Evolutionary conservation across 768 basidiomycete genomes (phyloP).

Genomic region (Crepidotus variabilis): DNA sequence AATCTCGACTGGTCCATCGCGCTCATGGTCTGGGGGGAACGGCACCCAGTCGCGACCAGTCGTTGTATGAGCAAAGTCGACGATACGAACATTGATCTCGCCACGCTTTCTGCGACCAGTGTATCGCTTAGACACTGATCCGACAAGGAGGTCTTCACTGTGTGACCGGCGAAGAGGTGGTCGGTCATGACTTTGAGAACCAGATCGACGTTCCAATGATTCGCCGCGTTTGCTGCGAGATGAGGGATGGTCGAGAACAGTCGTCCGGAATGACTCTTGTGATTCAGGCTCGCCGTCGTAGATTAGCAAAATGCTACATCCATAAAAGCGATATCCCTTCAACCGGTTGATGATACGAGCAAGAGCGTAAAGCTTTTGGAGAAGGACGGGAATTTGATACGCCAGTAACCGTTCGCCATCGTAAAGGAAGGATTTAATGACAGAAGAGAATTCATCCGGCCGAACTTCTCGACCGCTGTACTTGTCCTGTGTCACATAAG

Average conservation of each 20-base stretch:
- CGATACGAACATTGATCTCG: conserved; percentile 92
- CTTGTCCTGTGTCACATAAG: conserved; percentile 93
- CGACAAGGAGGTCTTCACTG: conserved; percentile 75
- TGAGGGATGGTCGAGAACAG: conserved; percentile 59
- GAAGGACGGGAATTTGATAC: conserved; percentile 88
- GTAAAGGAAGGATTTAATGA: conserved; percentile 79
- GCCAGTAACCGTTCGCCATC: conserved; percentile 82
- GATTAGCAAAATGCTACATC: conserved; percentile 93
- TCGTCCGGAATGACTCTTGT: conserved; percentile 70
- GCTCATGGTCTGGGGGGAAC: conserved; percentile 45
- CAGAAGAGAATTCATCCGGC: conserved; percentile 77
- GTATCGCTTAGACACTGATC: conserved; percentile 61
- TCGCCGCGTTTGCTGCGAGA: conserved; percentile 74
- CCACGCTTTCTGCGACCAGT: conserved; percentile 74
- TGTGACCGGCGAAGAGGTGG: conserved; percentile 66
- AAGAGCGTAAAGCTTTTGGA: conserved; percentile 91
- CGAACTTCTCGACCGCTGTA: conserved; percentile 91
- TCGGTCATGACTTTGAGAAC: conserved; percentile 38
- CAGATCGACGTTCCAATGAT: conserved; percentile 62
- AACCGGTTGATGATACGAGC: conserved; percentile 86
- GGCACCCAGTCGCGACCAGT: conserved; percentile 90
- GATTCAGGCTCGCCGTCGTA: conserved; percentile 93
- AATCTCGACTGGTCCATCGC: conserved; percentile 37
- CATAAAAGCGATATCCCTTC: conserved; percentile 97
- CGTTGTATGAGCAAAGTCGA: conserved; percentile 98